Conservation (phyloP, 2,329 filamentous ascomycete species). For the Macrophomina tecta region DNA sequence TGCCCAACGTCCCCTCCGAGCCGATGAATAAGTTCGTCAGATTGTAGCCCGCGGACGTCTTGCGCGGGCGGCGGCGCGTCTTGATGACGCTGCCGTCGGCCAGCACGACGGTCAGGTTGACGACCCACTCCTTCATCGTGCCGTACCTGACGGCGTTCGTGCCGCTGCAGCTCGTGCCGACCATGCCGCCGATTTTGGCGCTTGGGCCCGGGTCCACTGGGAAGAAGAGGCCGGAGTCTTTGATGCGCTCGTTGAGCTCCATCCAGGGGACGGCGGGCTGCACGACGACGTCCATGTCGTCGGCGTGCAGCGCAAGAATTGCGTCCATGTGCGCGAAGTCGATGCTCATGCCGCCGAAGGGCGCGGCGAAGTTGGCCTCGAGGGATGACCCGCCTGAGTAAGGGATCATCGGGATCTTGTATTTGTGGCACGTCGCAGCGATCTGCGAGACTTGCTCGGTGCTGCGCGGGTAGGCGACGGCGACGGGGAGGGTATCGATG, state of each 20-base stretch:
- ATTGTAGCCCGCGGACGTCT: conserved; percentile 84
- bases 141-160: conserved; percentile 83
- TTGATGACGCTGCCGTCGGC: conserved; percentile 81
- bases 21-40: conserved; percentile 80
- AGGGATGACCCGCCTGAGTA: conserved; percentile 87
- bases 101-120: conserved; percentile 81
- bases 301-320: conserved; percentile 78
- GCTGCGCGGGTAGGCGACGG: conserved; percentile 67
- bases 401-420: conserved; percentile 80
- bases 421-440: conserved; percentile 75
- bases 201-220: conserved; percentile 82
- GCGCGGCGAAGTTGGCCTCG: conserved; percentile 89
- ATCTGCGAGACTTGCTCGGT: conserved; percentile 70
- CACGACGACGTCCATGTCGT: conserved; percentile 91
- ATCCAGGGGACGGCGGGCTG: conserved; percentile 95
- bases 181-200: conserved; percentile 82
- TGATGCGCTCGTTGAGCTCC: conserved; percentile 77
- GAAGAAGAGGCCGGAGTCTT: conserved; percentile 81
- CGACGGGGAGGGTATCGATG: conserved; percentile 66
- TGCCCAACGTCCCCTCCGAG: conserved; percentile 79
- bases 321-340: conserved; percentile 89
- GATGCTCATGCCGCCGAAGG: conserved; percentile 84
- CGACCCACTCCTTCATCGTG: conserved; percentile 88
- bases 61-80: conserved; percentile 74
- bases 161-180: conserved; percentile 75